Conservation (phyloP, 2,329 filamentous ascomycete genomes). For the Aspergillus persii region DNA sequence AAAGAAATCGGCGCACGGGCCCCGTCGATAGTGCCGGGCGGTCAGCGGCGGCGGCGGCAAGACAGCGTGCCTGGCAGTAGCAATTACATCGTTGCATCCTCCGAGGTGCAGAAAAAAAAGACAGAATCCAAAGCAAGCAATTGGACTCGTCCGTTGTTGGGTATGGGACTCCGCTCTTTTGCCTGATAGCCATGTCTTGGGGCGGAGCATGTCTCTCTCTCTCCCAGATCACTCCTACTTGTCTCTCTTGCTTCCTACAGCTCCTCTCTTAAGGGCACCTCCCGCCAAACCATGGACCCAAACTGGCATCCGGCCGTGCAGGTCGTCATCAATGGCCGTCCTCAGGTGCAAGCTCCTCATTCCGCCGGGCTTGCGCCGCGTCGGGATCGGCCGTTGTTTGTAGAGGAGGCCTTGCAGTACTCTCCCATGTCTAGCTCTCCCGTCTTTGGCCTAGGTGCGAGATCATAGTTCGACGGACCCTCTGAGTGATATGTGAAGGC, state of each 20-base stretch:
- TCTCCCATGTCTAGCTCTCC: constrained; percentile 51
- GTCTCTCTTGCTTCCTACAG: constrained; percentile 15
- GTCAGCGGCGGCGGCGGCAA: constrained; percentile 25
- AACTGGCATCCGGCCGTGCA: constrained; percentile 40
- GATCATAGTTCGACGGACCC: not conserved
- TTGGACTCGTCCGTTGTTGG: constrained; percentile 5
- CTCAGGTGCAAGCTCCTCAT: constrained; percentile 25
- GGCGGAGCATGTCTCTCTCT: constrained; percentile 25
- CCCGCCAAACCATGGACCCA: constrained; percentile 37
- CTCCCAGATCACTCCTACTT: constrained; percentile 19
- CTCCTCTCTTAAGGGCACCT: constrained; percentile 18
- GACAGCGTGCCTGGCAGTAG: constrained; percentile 26
- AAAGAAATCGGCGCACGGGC: constrained; percentile 22
- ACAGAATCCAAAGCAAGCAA: not conserved
- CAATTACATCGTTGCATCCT: constrained; percentile 17
- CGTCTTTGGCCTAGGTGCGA: constrained; percentile 45
- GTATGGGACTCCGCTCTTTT: constrained; percentile 14
- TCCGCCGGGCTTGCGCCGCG: constrained; percentile 28
- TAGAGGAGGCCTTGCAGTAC: constrained; percentile 49
- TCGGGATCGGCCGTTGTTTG: constrained; percentile 38
- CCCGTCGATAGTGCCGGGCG: constrained; percentile 23
- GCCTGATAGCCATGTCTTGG: constrained; percentile 35
- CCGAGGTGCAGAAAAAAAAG: constrained; percentile 1
- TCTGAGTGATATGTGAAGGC: constrained; percentile 11
- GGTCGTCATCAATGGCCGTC: constrained; percentile 42